Evolutionary conservation across 1,139 yeast species (phyloP).

Genomic region (Yamadazyma pseudoaaseri): DNA sequence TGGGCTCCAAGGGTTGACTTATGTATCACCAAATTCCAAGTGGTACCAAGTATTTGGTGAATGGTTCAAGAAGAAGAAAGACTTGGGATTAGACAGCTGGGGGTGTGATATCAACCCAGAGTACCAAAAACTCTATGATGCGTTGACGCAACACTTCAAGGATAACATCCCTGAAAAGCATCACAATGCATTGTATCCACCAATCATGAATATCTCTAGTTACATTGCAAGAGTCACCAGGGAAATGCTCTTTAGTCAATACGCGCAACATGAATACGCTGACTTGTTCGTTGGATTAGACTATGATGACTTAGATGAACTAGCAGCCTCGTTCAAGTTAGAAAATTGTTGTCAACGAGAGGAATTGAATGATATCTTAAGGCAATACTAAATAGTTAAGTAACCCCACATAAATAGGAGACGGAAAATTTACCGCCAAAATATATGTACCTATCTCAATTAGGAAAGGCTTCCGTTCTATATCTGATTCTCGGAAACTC

Average conservation of each 20-base stretch:
- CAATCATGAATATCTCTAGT: conserved; percentile 30
- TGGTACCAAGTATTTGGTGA: conserved; percentile 39
- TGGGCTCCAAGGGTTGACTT: conserved; percentile 47
- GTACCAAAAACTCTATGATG: conserved; percentile 28
- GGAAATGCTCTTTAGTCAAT: conserved; percentile 41
- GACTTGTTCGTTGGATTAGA: conserved; percentile 36
- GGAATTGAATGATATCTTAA: conserved; percentile 35
- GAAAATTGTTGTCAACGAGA: conserved; percentile 41
- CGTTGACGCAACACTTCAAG: conserved; percentile 31
- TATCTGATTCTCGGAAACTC: neutral
- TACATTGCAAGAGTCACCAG: conserved; percentile 35
- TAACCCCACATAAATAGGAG: no score
- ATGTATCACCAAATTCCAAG: conserved; percentile 39
- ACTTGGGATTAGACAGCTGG: conserved; percentile 47
- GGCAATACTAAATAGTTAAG: conserved; percentile 14
- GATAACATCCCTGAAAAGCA: conserved; percentile 32
- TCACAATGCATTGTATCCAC: conserved; percentile 35
- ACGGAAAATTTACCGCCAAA: no score
- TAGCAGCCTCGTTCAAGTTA: conserved; percentile 47
- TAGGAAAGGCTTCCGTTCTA: conserved; percentile 1
- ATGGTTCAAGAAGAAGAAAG: conserved; percentile 39
- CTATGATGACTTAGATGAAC: conserved; percentile 43
- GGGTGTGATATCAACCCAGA: conserved; percentile 43
- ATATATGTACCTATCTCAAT: no score
- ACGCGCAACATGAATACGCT: conserved; percentile 42